phyloP scores from a whole-genome alignment of 2,329 filamentous ascomycete species.

The Gnomoniopsis sp. region DNA sequence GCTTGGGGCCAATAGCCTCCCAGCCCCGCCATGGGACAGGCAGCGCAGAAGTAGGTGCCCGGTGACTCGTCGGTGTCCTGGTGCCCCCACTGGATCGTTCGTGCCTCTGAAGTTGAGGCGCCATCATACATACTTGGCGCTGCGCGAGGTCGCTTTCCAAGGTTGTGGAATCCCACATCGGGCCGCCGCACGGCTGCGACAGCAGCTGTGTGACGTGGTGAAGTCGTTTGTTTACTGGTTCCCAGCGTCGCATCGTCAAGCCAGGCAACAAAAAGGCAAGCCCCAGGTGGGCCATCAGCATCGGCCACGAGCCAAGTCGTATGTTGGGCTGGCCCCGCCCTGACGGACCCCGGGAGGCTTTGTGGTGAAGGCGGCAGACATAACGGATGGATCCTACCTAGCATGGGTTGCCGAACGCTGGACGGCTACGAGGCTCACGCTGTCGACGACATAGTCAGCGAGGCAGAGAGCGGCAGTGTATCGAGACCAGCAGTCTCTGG shows the following conservation, averaged over 20 bases:
- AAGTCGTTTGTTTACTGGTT: not conserved
- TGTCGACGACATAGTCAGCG: not conserved
- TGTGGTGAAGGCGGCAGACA: too few species aligned
- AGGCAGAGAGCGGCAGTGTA: not conserved
- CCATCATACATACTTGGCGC: not conserved
- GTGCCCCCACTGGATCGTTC: not conserved
- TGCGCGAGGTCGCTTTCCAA: not conserved
- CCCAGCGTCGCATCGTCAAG: not conserved
- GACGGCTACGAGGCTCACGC: too few species aligned
- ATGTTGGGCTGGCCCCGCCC: too few species aligned
- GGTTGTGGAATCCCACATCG: not conserved
- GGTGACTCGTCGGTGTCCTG: not conserved
- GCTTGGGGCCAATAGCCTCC: not conserved
- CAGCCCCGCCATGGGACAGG: not conserved
- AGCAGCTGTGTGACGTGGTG: conserved; percentile 1
- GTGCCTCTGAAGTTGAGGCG: not conserved
- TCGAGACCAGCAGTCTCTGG: not conserved
- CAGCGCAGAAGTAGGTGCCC: not conserved
- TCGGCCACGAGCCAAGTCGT: not conserved
- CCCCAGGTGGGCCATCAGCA: not conserved
- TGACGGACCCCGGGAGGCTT: not conserved
- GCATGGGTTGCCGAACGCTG: not conserved
- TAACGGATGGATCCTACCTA: too few species aligned
- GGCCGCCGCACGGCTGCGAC: conserved; percentile 5
- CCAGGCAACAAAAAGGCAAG: not conserved